Evolutionary conservation across 2,329 filamentous ascomycete species (phyloP).

Genomic region (Aspergillus japonicus): DNA sequence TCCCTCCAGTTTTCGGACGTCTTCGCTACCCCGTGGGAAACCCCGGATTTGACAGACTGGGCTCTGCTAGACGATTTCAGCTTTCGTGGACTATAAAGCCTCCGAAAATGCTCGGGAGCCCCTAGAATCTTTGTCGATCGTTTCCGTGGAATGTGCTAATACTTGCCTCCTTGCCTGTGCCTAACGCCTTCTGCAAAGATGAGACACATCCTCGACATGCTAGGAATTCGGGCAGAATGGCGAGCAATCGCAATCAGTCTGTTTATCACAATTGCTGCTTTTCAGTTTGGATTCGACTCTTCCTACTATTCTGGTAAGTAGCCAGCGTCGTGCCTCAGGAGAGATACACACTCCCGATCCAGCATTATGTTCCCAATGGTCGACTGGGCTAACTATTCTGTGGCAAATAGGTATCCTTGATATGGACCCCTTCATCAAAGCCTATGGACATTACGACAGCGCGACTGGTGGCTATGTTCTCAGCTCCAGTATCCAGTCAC

Average conservation of each 20-base stretch:
- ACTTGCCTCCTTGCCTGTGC: not conserved
- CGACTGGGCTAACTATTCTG: not conserved
- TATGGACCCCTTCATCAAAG: slow-evolving; percentile 3
- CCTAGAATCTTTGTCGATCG: too few species aligned
- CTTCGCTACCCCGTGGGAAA: too few species aligned
- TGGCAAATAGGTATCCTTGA: not conserved
- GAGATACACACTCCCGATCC: not conserved
- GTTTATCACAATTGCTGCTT: slow-evolving; percentile 1
- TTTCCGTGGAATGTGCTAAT: too few species aligned
- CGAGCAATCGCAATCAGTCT: slow-evolving; percentile 4
- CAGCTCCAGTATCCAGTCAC: slow-evolving; percentile 1
- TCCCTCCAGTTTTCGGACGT: not conserved
- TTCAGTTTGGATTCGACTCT: slow-evolving; percentile 6
- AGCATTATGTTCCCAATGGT: not conserved
- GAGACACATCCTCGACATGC: not conserved
- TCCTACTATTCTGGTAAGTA: slow-evolving; percentile 4
- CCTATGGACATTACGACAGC: not conserved
- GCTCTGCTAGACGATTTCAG: too few species aligned
- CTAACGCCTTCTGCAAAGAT: not conserved
- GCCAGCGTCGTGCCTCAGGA: not conserved
- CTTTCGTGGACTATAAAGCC: too few species aligned
- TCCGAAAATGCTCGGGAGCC: too few species aligned
- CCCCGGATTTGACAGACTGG: too few species aligned
- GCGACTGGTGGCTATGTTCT: not conserved
- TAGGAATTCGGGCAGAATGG: not conserved